phyloP scores from a whole-genome alignment of 495 filamentous ascomycete genomes.

The Geoglossum glabrum region DNA sequence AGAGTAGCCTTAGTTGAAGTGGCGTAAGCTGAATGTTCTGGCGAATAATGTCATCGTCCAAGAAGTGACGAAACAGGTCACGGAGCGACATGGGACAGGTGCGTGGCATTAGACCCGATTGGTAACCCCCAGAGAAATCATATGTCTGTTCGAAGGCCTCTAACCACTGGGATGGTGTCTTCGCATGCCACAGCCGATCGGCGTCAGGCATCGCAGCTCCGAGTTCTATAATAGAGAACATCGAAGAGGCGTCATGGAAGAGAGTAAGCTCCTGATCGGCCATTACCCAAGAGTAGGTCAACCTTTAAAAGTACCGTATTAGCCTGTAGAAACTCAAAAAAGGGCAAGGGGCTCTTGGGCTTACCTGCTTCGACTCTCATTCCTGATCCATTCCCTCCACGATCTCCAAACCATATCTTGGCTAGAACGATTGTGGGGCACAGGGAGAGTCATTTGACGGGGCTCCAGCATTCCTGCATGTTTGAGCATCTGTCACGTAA shows the following conservation, averaged over 20 bases:
- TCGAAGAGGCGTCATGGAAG: constrained; percentile 36
- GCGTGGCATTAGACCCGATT: neutral
- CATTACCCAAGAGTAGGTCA: constrained; percentile 46
- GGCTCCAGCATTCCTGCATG: constrained; percentile 30
- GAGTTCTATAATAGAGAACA: constrained; percentile 37
- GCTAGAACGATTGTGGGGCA: neutral
- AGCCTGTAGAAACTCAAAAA: neutral
- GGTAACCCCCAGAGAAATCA: constrained; percentile 2
- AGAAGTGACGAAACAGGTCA: constrained; percentile 35
- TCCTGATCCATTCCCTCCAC: constrained; percentile 37
- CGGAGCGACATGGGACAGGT: constrained; percentile 28
- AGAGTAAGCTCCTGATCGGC: constrained; percentile 44
- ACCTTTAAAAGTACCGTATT: constrained; percentile 16
- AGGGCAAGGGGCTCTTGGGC: constrained; percentile 2
- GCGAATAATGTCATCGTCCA: constrained; percentile 22
- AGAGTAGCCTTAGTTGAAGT: constrained; percentile 27
- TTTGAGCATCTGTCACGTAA: constrained; percentile 33
- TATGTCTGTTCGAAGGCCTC: constrained; percentile 28
- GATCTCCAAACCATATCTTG: constrained; percentile 21
- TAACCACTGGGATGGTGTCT: constrained; percentile 20
- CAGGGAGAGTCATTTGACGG: neutral
- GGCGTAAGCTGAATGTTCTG: constrained; percentile 21
- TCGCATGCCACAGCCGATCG: constrained; percentile 31
- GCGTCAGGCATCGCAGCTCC: constrained; percentile 34
- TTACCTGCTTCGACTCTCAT: constrained; percentile 38